Evolutionary conservation across 192 early-diverging fungal genomes (phyloP).

Genomic region (Mortierella alpina): DNA sequence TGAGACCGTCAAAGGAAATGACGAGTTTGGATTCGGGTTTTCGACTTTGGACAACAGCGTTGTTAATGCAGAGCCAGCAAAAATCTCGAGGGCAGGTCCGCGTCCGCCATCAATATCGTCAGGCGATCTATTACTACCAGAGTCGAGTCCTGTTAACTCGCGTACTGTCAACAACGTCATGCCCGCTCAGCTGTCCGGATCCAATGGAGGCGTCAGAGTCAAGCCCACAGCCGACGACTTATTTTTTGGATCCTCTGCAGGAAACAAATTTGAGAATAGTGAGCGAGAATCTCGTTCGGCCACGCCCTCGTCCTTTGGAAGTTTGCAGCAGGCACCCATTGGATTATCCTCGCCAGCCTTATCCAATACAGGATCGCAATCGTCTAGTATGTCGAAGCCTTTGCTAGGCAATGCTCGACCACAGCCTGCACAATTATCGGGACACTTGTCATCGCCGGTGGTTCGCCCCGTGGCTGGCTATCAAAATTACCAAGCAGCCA

Average conservation of each 20-base stretch:
- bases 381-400: constrained; percentile 24
- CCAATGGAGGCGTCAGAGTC: constrained; percentile 5
- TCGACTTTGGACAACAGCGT: not conserved
- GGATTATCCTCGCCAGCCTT: constrained; percentile 21
- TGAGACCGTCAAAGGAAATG: not conserved
- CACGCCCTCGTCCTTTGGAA: constrained; percentile 29
- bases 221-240: constrained; percentile 41
- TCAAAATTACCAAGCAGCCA: not conserved
- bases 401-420: constrained; percentile 1
- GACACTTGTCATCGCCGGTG: not conserved
- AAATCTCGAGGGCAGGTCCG: not conserved
- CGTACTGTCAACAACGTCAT: constrained; percentile 3
- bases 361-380: constrained; percentile 9
- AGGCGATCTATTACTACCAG: constrained; percentile 1
- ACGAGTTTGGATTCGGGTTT: constrained; percentile 45
- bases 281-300: constrained; percentile 10
- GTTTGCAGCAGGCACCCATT: constrained; percentile 5
- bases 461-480: not conserved
- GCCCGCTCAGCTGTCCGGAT: constrained; percentile 24
- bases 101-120: constrained; percentile 17
- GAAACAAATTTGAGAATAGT: constrained; percentile 14
- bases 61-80: not conserved
- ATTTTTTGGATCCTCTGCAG: constrained; percentile 27
- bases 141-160: not conserved
- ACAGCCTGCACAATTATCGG: not conserved